phyloP scores from a whole-genome alignment of 352 stramenopile species.

The Thraustochytrium striatum region DNA sequence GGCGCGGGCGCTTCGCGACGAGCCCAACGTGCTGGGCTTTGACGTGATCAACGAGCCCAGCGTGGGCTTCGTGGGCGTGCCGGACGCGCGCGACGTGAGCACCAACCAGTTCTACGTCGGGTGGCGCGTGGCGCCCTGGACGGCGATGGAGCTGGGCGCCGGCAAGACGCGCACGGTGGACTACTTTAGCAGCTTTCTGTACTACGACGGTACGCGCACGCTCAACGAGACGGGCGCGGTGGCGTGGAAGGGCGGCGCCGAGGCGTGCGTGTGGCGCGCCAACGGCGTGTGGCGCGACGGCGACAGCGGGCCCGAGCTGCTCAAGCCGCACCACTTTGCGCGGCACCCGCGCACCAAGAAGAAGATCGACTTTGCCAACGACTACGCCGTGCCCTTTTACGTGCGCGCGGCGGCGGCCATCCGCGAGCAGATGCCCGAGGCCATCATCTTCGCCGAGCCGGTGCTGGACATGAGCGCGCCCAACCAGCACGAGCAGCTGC shows the following conservation, averaged over 20 bases:
- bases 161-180: conserved; percentile 29
- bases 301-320: conserved; percentile 58
- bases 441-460: conserved; percentile 70
- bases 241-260: conserved; percentile 66
- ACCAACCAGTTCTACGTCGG: conserved; percentile 49
- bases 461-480: conserved; percentile 48
- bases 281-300: conserved; percentile 71
- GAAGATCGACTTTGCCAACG: conserved; percentile 43
- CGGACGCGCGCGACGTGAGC: conserved; percentile 58
- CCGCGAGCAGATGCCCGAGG: conserved; percentile 63
- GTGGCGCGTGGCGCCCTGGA: conserved; percentile 42
- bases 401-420: conserved; percentile 56
- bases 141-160: conserved; percentile 45
- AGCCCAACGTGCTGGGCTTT: conserved; percentile 78
- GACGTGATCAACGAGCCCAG: conserved; percentile 84
- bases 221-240: conserved; percentile 50
- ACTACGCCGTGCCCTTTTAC: conserved; percentile 50
- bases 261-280: conserved; percentile 69
- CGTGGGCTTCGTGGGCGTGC: conserved; percentile 67
- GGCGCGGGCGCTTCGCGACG: conserved; percentile 61
- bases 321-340: conserved; percentile 68
- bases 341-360: conserved; percentile 28
- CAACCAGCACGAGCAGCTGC: not conserved
- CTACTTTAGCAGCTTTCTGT: conserved; percentile 51
- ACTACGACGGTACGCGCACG: conserved; percentile 42